Conservation (phyloP, 805 yeast species). For the Hanseniaspora osmophila region DNA sequence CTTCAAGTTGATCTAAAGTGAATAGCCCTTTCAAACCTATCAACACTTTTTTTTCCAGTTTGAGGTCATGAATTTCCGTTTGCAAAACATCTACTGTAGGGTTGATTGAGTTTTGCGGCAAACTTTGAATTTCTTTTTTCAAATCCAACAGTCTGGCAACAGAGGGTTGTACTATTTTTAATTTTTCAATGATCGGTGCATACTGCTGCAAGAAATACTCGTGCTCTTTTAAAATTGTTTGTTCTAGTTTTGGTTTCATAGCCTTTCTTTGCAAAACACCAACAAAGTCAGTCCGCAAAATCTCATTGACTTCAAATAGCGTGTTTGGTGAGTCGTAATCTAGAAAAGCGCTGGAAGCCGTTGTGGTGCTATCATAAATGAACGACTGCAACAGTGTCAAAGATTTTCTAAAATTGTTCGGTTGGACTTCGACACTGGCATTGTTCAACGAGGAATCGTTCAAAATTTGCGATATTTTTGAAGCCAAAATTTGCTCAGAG, state of each 20-base stretch:
- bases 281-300: conserved; percentile 31
- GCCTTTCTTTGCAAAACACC: conserved; percentile 52
- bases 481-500: conserved; percentile 14
- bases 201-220: conserved; percentile 2
- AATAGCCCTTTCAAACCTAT: conserved; percentile 43
- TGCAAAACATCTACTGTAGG: conserved; percentile 11
- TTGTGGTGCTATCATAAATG: conserved; percentile 19
- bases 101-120: conserved; percentile 5
- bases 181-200: conserved; percentile 7
- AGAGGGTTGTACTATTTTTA: conserved; percentile 7
- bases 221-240: conserved; percentile 3
- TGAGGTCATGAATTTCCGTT: conserved; percentile 9
- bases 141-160: conserved; percentile 7
- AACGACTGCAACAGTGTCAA: conserved; percentile 15
- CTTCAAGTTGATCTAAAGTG: conserved; percentile 60
- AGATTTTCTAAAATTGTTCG: conserved; percentile 21
- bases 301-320: conserved; percentile 18
- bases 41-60: conserved; percentile 38
- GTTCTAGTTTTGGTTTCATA: conserved; percentile 16
- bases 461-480: conserved; percentile 23
- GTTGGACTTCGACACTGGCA: conserved; percentile 5
- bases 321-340: not conserved
- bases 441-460: conserved; percentile 18
- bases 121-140: conserved; percentile 7
- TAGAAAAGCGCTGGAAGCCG: conserved; percentile 8